phyloP scores from a whole-genome alignment of 495 filamentous ascomycete genomes.

The Tetracladium marchalianum region DNA sequence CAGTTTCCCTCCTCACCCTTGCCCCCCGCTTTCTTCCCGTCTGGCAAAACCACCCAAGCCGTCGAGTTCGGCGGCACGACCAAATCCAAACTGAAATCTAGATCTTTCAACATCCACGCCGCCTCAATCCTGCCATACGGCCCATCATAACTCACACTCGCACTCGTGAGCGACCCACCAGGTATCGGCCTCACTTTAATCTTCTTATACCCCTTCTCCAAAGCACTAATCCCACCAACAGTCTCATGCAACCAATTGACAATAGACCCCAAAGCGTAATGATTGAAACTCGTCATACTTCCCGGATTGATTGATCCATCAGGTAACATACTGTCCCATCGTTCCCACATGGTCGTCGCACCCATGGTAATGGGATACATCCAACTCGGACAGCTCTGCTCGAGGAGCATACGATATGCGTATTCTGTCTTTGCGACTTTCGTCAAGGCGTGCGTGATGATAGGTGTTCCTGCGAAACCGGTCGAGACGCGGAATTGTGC shows the following conservation, averaged over 20 bases:
- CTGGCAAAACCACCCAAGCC: slow-evolving; percentile 9
- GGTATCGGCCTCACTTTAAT: slow-evolving; percentile 11
- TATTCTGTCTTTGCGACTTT: slow-evolving; percentile 22
- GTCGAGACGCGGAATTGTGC: slow-evolving; percentile 38
- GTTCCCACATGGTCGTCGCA: slow-evolving; percentile 40
- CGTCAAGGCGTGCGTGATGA: slow-evolving; percentile 34
- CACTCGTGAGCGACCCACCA: slow-evolving; percentile 12
- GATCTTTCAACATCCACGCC: slow-evolving; percentile 9
- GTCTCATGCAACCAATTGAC: slow-evolving; percentile 7
- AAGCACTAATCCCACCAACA: slow-evolving; percentile 5
- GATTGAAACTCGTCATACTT: slow-evolving; percentile 46
- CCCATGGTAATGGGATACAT: slow-evolving; percentile 33
- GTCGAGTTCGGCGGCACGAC: slow-evolving; percentile 15
- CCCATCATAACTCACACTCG: slow-evolving; percentile 4
- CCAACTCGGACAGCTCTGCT: slow-evolving; percentile 31
- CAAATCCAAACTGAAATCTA: slow-evolving; percentile 7
- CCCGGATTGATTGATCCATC: slow-evolving; percentile 41
- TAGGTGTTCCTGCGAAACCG: slow-evolving; percentile 44
- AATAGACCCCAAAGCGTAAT: slow-evolving; percentile 38
- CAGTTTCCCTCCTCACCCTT: not conserved
- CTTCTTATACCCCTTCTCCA: slow-evolving; percentile 9
- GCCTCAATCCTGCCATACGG: slow-evolving; percentile 12
- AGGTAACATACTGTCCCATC: slow-evolving; percentile 43
- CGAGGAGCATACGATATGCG: slow-evolving; percentile 20
- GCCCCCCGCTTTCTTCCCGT: slow-evolving; percentile 1